Evolutionary conservation across 768 basidiomycete genomes (phyloP).

Genomic region (Auricularia sp.): DNA sequence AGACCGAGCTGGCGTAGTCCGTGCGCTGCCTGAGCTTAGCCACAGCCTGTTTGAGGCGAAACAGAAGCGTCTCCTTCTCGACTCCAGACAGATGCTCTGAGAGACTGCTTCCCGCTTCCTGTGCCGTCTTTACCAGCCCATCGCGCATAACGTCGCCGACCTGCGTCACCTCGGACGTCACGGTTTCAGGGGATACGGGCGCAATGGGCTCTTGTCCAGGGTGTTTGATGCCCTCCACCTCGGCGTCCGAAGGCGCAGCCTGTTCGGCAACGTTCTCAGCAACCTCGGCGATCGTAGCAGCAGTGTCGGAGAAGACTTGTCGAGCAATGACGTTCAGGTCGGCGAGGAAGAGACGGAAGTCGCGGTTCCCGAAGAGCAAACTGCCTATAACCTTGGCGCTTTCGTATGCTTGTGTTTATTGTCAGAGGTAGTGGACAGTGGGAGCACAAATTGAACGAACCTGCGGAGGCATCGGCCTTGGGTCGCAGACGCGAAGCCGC

Average conservation of each 20-base stretch:
- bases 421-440: neutral
- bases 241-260: neutral
- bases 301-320: neutral
- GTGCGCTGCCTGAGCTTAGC: neutral
- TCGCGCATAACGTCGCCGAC: neutral
- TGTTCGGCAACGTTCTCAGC: neutral
- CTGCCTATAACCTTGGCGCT: neutral
- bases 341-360: constrained; percentile 1
- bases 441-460: neutral
- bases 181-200: neutral
- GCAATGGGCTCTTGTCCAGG: neutral
- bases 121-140: neutral
- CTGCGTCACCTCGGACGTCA: neutral
- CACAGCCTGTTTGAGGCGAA: neutral
- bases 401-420: neutral
- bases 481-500: neutral
- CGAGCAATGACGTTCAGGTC: neutral
- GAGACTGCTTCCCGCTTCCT: neutral
- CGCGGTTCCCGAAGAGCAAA: neutral
- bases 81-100: neutral
- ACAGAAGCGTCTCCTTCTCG: neutral
- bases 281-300: neutral
- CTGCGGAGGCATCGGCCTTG: neutral
- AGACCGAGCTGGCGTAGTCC: neutral
- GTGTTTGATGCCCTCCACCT: neutral